phyloP scores from a whole-genome alignment of 2,329 filamentous ascomycete species.

The Pseudocercospora macadamiae region DNA sequence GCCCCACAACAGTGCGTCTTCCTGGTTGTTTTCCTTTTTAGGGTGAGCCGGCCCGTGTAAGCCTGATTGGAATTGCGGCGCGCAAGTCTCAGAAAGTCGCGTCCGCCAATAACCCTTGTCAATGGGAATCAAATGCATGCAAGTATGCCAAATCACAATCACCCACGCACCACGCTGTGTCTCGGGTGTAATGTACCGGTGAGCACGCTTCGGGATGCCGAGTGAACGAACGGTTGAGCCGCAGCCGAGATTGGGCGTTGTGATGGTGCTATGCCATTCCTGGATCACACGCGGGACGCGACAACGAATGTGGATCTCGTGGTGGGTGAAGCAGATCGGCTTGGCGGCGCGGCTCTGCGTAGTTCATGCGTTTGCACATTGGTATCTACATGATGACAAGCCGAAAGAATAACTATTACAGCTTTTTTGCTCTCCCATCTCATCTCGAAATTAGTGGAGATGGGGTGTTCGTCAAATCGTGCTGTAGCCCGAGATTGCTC shows the following conservation, averaged over 20 bases:
- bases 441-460: not conserved
- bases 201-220: not conserved
- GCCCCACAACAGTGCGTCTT: not conserved
- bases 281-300: not conserved
- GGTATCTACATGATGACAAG: conserved; percentile 5
- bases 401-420: conserved; percentile 3
- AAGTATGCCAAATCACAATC: not conserved
- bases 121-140: not conserved
- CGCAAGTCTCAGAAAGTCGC: too few species aligned
- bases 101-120: not conserved
- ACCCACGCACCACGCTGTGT: not conserved
- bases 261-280: not conserved
- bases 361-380: not conserved
- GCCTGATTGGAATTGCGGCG: too few species aligned
- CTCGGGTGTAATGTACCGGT: not conserved
- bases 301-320: not conserved
- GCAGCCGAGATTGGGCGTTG: not conserved
- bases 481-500: conserved; percentile 17
- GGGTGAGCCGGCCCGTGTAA: not conserved
- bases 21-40: not conserved
- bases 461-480: conserved; percentile 19
- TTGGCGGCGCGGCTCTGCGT: conserved; percentile 6
- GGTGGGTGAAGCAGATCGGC: not conserved
- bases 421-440: not conserved
- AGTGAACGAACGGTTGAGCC: not conserved